Evolutionary conservation across 2,329 filamentous ascomycete genomes (phyloP).

Genomic region (Periconia sp.): DNA sequence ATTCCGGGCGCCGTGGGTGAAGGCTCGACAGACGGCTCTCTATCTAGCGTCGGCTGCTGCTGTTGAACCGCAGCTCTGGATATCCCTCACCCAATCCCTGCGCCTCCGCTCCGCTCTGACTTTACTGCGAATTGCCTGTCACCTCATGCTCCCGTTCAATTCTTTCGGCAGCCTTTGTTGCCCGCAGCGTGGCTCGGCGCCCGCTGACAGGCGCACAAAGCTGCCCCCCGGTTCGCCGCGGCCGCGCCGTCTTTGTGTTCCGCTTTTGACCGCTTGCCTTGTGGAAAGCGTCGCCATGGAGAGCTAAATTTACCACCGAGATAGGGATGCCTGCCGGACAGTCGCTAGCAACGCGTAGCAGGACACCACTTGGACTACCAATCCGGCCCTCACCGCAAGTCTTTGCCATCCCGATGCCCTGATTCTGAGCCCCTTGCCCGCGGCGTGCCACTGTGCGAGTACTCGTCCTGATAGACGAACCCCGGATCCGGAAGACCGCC

Average conservation of each 20-base stretch:
- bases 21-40: conserved; percentile 17
- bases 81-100: conserved; percentile 20
- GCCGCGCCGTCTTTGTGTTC: conserved; percentile 36
- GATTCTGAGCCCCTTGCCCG: too few relatives aligned
- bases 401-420: too few relatives aligned
- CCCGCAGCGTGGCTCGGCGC: conserved; percentile 9
- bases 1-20: conserved; percentile 4
- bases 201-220: conserved; percentile 15
- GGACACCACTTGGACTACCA: not conserved
- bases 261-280: conserved; percentile 42
- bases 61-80: conserved; percentile 25
- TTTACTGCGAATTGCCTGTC: conserved; percentile 4
- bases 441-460: too few relatives aligned
- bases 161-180: too few relatives aligned
- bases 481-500: too few relatives aligned
- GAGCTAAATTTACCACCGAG: conserved; percentile 34
- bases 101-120: conserved; percentile 6
- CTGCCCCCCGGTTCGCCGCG: conserved; percentile 29
- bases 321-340: too few relatives aligned
- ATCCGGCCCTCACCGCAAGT: conserved; percentile 8
- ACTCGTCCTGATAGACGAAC: too few relatives aligned
- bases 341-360: too few relatives aligned
- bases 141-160: too few relatives aligned
- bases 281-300: conserved; percentile 39
- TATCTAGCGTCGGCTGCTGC: conserved; percentile 22